Evolutionary conservation across 2,329 filamentous ascomycete genomes (phyloP).

Genomic region (Rhynchosporium agropyri): DNA sequence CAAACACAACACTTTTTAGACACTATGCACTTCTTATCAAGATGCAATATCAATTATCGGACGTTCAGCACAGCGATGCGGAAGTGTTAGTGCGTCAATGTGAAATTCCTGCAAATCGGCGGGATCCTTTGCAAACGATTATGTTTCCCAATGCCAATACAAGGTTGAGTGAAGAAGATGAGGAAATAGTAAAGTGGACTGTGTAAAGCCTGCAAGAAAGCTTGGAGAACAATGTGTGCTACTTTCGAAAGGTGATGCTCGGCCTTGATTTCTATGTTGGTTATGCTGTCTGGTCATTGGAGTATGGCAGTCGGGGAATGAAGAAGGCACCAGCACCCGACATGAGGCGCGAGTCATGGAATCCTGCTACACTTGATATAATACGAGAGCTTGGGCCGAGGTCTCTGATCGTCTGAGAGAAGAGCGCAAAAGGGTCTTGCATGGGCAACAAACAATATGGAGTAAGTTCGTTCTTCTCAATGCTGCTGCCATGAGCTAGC

Average conservation of each 20-base stretch:
- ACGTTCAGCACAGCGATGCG: too few species aligned
- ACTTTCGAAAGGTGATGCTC: not conserved
- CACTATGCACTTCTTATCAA: too few species aligned
- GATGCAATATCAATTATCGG: too few species aligned
- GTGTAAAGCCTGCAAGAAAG: not conserved
- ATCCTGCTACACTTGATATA: not conserved
- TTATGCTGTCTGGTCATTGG: not conserved
- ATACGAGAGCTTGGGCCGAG: not conserved
- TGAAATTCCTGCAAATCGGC: too few species aligned
- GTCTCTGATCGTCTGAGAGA: not conserved
- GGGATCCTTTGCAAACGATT: too few species aligned
- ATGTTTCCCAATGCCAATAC: not conserved
- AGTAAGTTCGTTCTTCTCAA: not conserved
- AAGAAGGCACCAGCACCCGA: not conserved
- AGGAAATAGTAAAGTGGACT: not conserved
- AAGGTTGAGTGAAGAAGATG: not conserved
- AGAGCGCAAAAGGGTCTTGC: not conserved
- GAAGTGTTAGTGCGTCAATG: too few species aligned
- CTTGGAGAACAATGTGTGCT: not conserved
- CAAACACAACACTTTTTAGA: too few species aligned
- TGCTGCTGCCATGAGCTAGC: not conserved
- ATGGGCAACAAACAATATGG: not conserved
- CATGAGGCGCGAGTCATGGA: not conserved
- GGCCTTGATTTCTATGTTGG: not conserved
- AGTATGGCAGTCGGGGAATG: constrained; percentile 1